Evolutionary conservation across 306 rosid species (phyloP).

Genomic region (Begonia loranthoides): DNA sequence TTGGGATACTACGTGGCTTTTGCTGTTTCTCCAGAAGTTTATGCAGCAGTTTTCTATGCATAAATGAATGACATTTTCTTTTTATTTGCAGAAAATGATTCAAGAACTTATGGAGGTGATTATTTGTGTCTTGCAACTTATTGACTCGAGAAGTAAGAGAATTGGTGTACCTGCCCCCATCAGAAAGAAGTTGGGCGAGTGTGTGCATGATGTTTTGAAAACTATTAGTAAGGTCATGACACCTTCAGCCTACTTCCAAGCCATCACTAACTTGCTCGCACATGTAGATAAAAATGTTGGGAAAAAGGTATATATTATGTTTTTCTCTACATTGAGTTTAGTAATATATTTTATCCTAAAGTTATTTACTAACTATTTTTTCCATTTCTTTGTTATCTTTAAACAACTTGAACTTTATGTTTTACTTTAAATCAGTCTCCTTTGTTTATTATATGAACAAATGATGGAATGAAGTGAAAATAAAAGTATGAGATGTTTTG

Average conservation of each 20-base stretch:
- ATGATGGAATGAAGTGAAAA: too few species aligned
- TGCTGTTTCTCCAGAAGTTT: too few species aligned
- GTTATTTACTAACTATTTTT: too few species aligned
- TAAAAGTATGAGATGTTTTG: too few species aligned
- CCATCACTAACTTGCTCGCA: conserved; percentile 53
- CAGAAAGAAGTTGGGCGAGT: conserved; percentile 51
- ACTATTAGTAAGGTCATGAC: conserved; percentile 31
- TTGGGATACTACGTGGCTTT: too few species aligned
- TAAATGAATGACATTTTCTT: not conserved
- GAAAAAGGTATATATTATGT: conserved; percentile 41
- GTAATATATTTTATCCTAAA: not conserved
- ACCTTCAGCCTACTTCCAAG: conserved; percentile 49
- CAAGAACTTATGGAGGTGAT: conserved; percentile 63
- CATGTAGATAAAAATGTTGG: conserved; percentile 40
- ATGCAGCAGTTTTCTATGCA: too few species aligned
- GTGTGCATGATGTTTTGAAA: conserved; percentile 44
- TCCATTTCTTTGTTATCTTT: too few species aligned
- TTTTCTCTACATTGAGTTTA: not conserved
- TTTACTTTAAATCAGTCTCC: too few species aligned
- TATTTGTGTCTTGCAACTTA: conserved; percentile 42
- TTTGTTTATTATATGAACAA: too few species aligned
- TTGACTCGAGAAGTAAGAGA: conserved; percentile 42
- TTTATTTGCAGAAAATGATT: conserved; percentile 34
- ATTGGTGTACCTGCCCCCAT: conserved; percentile 25
- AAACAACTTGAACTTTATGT: too few species aligned